phyloP scores from a whole-genome alignment of 208 protist genomes.

The Tetramitus jugosus region DNA sequence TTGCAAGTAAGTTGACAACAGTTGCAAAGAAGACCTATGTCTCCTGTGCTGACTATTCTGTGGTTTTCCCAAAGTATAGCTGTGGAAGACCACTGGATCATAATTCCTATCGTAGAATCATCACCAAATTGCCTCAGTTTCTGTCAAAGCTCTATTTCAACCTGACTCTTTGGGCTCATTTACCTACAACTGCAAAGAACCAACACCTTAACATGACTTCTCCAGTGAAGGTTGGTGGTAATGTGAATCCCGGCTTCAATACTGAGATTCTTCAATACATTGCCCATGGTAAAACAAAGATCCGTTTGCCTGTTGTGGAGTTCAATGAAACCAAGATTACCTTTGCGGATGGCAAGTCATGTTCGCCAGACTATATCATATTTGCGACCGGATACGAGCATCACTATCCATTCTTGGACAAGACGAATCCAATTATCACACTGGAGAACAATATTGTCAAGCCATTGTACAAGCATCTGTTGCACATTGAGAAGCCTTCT shows the following conservation, averaged over 20 bases:
- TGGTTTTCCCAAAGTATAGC: not conserved
- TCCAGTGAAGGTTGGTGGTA: not conserved
- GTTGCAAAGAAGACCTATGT: not conserved
- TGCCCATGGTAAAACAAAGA: not conserved
- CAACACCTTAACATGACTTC: no score
- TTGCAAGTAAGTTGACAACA: not conserved
- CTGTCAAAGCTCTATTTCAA: no score
- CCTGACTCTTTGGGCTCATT: no score
- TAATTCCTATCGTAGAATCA: not conserved
- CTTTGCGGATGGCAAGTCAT: not conserved
- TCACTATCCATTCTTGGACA: not conserved
- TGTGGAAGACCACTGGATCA: conserved; percentile 9
- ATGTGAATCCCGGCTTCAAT: not conserved
- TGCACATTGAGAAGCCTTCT: not conserved
- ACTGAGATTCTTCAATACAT: not conserved
- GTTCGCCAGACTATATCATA: not conserved
- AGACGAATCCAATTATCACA: not conserved
- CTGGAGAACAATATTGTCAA: not conserved
- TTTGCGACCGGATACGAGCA: not conserved
- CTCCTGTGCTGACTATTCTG: not conserved
- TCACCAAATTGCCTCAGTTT: not conserved
- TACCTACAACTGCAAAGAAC: no score
- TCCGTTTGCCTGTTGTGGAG: not conserved
- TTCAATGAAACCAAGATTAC: not conserved
- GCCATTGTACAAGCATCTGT: not conserved